Percentiles rank a stretch among this genome's conserved stretches.
These are phyloP conservation scores for Chloranthus sessilifolius DNA, from an alignment of 164 flowering plant genomes.

Conservation along the genomic window DNA sequence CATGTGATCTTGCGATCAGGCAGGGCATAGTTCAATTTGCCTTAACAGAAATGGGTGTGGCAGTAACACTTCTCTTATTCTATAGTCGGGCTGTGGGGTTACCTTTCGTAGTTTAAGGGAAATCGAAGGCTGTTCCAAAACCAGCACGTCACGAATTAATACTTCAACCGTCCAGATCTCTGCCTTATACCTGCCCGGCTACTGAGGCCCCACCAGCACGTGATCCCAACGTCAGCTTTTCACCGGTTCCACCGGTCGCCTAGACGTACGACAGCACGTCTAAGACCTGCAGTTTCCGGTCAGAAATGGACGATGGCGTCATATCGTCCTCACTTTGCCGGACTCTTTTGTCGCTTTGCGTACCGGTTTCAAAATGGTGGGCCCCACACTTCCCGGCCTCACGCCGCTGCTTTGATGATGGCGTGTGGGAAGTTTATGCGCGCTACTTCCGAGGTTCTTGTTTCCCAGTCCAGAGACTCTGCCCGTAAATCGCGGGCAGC, in stretches of 20 bases:
- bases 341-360: constrained; percentile 16
- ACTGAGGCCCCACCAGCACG: constrained; percentile 7
- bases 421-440: background rate
- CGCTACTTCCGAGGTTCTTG: constrained; percentile 22
- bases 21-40: background rate
- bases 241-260: constrained; percentile 6
- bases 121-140: background rate
- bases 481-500: constrained; percentile 12
- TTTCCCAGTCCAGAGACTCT: constrained; percentile 7
- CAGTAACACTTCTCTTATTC: background rate
- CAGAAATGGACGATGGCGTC: constrained; percentile 8
- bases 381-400: constrained; percentile 5
- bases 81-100: background rate
- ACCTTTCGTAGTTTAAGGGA: background rate
- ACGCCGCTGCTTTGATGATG: constrained; percentile 3
- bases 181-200: constrained; percentile 2
- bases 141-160: background rate
- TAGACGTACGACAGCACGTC: background rate
- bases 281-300: constrained; percentile 7
- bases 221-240: background rate
- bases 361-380: too few species aligned
- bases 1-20: background rate
- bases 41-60: background rate
- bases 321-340: background rate
- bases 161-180: constrained; percentile 3